Conservation (phyloP, 2,329 filamentous ascomycete species). For the Macrophomina pseudophaseolina region DNA sequence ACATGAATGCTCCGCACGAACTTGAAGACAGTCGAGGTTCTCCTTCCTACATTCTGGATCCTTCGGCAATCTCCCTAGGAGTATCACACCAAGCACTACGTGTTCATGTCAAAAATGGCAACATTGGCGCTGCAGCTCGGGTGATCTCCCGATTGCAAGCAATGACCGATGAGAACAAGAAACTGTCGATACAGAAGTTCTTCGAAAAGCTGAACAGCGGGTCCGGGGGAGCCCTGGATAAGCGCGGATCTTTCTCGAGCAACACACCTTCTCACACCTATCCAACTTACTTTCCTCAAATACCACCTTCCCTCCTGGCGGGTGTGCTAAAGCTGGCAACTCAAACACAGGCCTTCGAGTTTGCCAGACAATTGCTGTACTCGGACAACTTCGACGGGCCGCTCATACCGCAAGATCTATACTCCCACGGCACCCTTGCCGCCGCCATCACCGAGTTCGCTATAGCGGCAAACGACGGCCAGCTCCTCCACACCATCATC, state of each 20-base stretch:
- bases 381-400: conserved; percentile 60
- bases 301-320: conserved; percentile 56
- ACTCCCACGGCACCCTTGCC: conserved; percentile 54
- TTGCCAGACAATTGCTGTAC: conserved; percentile 61
- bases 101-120: conserved; percentile 45
- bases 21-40: conserved; percentile 28
- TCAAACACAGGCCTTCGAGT: conserved; percentile 51
- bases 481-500: conserved; percentile 36
- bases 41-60: conserved; percentile 51
- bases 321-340: conserved; percentile 58
- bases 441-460: conserved; percentile 62
- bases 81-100: conserved; percentile 50
- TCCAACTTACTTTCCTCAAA: conserved; percentile 49
- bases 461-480: conserved; percentile 52
- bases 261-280: conserved; percentile 40
- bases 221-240: conserved; percentile 28
- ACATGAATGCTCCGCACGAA: conserved; percentile 42
- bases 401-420: conserved; percentile 53
- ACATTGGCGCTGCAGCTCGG: conserved; percentile 45
- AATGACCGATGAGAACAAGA: conserved; percentile 52
- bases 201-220: conserved; percentile 42
- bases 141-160: conserved; percentile 46
- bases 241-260: conserved; percentile 38
- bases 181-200: conserved; percentile 48
- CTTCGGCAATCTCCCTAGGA: conserved; percentile 49